Conservation (phyloP, 2,329 filamentous ascomycete genomes). For the Coniochaeta ligniaria region DNA sequence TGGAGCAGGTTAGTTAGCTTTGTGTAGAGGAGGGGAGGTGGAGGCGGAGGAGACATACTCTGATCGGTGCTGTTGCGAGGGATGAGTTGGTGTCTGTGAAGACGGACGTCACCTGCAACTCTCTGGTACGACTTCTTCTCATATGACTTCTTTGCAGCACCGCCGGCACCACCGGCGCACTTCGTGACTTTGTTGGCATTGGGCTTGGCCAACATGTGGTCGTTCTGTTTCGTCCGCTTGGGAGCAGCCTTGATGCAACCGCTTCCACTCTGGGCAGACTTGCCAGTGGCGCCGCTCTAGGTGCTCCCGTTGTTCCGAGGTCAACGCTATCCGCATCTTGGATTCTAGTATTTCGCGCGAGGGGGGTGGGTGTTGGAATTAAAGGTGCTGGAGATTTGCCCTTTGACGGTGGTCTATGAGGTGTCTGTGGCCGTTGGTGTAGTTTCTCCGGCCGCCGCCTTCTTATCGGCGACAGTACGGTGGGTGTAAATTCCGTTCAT, state of each 20-base stretch:
- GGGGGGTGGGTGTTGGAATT: no score
- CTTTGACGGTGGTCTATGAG: no score
- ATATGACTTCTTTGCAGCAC: background rate
- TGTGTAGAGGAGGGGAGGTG: background rate
- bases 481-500: no score
- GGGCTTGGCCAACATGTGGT: background rate
- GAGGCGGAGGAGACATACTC: constrained; percentile 15
- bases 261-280: background rate
- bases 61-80: constrained; percentile 24
- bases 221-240: constrained; percentile 1
- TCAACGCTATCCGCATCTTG: no score
- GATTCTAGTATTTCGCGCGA: no score
- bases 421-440: no score
- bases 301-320: no score
- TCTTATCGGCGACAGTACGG: no score
- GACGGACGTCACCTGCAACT: constrained; percentile 18
- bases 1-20: background rate
- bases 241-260: background rate
- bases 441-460: no score
- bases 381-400: no score
- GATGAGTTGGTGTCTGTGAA: constrained; percentile 27
- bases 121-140: background rate
- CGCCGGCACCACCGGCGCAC: background rate
- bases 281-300: background rate
- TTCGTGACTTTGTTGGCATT: constrained; percentile 1